These are phyloP conservation scores for Volvariella volvacea DNA, from an alignment of 1,284 basidiomycete genomes.

Conservation along the genomic window DNA sequence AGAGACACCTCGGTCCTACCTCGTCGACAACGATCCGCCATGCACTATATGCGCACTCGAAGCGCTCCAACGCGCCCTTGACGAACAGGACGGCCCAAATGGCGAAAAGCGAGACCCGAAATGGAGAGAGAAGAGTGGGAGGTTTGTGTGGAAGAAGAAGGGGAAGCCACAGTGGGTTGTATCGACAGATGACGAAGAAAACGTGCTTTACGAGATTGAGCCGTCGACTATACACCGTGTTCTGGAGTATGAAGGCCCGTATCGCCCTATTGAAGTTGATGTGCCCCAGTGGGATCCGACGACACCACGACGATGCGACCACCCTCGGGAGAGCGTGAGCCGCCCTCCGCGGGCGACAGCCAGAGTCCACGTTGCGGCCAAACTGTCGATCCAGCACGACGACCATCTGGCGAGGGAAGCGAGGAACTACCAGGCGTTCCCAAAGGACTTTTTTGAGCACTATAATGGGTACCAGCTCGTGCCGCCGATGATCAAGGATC, in stretches of 20 bases:
- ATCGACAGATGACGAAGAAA: slow-evolving; percentile 2
- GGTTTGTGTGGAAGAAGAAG: slow-evolving; percentile 5
- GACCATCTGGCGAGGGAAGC: slow-evolving; percentile 30
- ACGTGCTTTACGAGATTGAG: slow-evolving; percentile 2
- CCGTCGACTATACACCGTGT: background rate
- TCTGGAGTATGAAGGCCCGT: slow-evolving; percentile 17
- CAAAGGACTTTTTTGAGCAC: slow-evolving; percentile 37
- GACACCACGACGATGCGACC: slow-evolving; percentile 15
- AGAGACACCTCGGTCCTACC: slow-evolving; percentile 32
- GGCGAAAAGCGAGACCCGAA: slow-evolving; percentile 13
- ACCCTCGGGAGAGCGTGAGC: slow-evolving; percentile 11
- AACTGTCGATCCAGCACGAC: slow-evolving; percentile 22
- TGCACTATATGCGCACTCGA: slow-evolving; percentile 23
- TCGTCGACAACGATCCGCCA: slow-evolving; percentile 18
- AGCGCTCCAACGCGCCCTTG: slow-evolving; percentile 16
- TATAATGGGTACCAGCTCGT: slow-evolving; percentile 41
- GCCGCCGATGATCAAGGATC: slow-evolving; percentile 28
- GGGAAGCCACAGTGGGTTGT: background rate
- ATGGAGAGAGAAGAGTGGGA: slow-evolving; percentile 15
- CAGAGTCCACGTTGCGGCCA: slow-evolving; percentile 24
- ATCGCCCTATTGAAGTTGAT: slow-evolving; percentile 18
- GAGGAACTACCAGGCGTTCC: slow-evolving; percentile 35
- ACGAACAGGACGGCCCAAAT: slow-evolving; percentile 17
- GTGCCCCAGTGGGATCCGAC: slow-evolving; percentile 19
- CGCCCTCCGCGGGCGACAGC: slow-evolving; percentile 20